Conservation (phyloP, 2,329 filamentous ascomycete species). For the Plenodomus biglobosus region DNA sequence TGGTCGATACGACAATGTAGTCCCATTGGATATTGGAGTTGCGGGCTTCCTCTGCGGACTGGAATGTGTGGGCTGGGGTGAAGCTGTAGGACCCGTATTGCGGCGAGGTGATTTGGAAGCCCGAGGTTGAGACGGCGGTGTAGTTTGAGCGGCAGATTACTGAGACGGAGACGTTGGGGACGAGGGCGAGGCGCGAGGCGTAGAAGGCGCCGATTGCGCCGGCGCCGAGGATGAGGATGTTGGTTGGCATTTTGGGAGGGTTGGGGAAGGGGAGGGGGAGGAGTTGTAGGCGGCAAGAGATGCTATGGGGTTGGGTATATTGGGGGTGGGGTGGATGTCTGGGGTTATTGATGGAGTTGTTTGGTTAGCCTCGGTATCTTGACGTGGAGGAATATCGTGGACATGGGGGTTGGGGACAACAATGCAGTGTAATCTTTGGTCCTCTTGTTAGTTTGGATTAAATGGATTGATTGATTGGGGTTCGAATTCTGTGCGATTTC, state of each 20-base stretch:
- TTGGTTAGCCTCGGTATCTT: slow-evolving; percentile 16
- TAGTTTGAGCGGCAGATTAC: slow-evolving; percentile 76
- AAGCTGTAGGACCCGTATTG: slow-evolving; percentile 70
- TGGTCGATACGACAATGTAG: slow-evolving; percentile 70
- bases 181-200: slow-evolving; percentile 66
- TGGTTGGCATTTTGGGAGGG: slow-evolving; percentile 40
- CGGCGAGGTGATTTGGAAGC: slow-evolving; percentile 66
- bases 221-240: slow-evolving; percentile 68
- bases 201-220: slow-evolving; percentile 75
- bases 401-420: not conserved
- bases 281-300: not conserved
- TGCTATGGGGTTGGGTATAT: not conserved
- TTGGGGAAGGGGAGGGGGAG: not conserved
- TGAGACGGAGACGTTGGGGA: slow-evolving; percentile 61
- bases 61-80: slow-evolving; percentile 62
- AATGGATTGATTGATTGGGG: no score
- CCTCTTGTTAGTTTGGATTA: no score
- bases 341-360: slow-evolving; percentile 2
- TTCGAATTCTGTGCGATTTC: no score
- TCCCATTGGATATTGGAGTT: slow-evolving; percentile 56
- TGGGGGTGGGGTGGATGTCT: not conserved
- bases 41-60: slow-evolving; percentile 61
- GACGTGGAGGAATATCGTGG: not conserved
- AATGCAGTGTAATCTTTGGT: no score
- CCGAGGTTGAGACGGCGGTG: slow-evolving; percentile 60